Conservation (phyloP, 148 eudicot genomes). For the Vaccinium vitisidaea region DNA sequence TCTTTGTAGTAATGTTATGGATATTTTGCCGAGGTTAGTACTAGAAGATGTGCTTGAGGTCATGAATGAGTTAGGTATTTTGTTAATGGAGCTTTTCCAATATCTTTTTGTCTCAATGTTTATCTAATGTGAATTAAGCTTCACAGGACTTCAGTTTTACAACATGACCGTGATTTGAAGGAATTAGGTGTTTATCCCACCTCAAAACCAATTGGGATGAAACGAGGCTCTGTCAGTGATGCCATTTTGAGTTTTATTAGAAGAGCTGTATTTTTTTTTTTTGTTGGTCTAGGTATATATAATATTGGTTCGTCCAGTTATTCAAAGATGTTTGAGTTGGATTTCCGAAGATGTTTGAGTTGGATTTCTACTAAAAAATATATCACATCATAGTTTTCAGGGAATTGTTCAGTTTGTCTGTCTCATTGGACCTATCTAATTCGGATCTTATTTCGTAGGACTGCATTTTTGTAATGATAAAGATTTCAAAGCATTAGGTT, state of each 20-base stretch:
- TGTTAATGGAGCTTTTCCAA: neutral
- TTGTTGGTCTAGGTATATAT: neutral
- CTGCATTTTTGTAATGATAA: neutral
- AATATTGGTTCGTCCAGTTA: neutral
- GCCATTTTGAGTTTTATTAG: neutral
- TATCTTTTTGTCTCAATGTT: neutral
- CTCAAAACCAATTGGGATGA: neutral
- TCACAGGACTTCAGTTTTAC: neutral
- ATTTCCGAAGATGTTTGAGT: neutral
- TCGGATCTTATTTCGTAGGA: neutral
- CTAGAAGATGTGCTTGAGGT: neutral
- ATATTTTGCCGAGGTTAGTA: neutral
- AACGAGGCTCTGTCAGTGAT: neutral
- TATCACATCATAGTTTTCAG: neutral
- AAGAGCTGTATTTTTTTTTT: neutral
- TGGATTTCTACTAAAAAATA: neutral
- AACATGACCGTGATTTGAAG: neutral
- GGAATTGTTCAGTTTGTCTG: neutral
- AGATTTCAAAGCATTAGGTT: neutral
- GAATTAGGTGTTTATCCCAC: neutral
- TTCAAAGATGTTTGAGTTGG: neutral
- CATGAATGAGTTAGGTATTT: neutral
- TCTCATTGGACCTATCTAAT: too few species aligned
- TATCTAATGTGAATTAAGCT: neutral
- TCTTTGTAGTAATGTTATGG: neutral